Conservation (phyloP, 2,329 filamentous ascomycete genomes). For the Cytospora leucostoma region DNA sequence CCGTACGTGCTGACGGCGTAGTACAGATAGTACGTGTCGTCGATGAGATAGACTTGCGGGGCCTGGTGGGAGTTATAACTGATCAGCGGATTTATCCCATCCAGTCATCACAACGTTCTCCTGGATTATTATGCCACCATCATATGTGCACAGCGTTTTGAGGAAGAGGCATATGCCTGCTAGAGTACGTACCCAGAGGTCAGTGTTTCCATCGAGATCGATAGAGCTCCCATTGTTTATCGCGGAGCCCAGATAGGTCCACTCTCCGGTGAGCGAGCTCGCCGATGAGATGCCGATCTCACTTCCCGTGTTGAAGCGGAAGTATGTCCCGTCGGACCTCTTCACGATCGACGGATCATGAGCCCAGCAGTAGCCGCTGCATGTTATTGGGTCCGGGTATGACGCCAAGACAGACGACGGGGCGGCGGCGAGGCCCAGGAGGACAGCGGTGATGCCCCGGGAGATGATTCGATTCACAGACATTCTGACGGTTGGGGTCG, state of each 20-base stretch:
- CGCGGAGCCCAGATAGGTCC: constrained; percentile 45
- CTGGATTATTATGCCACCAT: neutral
- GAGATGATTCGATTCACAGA: constrained; percentile 8
- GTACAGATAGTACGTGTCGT: constrained; percentile 65
- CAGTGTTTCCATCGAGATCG: constrained; percentile 42
- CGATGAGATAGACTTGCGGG: constrained; percentile 62
- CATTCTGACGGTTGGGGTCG: constrained; percentile 8
- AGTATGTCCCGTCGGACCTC: constrained; percentile 42
- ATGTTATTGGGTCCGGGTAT: constrained; percentile 38
- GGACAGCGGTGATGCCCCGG: constrained; percentile 8
- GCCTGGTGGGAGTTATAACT: constrained; percentile 45
- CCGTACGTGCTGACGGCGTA: constrained; percentile 67
- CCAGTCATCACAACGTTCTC: neutral
- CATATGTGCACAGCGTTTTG: neutral
- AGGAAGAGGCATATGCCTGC: neutral
- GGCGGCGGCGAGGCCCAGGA: constrained; percentile 26
- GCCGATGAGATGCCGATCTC: constrained; percentile 40
- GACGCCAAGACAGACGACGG: constrained; percentile 25
- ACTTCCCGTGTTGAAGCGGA: constrained; percentile 42
- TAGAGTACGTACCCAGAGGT: constrained; percentile 43
- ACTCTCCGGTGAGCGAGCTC: constrained; percentile 39
- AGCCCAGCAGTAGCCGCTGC: constrained; percentile 40
- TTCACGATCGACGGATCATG: constrained; percentile 43
- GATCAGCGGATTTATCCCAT: neutral
- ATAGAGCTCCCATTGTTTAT: constrained; percentile 43